These are phyloP conservation scores for Pseudogymnoascus pannorum DNA, from an alignment of 2,329 filamentous ascomycete species.

Conservation along the genomic window DNA sequence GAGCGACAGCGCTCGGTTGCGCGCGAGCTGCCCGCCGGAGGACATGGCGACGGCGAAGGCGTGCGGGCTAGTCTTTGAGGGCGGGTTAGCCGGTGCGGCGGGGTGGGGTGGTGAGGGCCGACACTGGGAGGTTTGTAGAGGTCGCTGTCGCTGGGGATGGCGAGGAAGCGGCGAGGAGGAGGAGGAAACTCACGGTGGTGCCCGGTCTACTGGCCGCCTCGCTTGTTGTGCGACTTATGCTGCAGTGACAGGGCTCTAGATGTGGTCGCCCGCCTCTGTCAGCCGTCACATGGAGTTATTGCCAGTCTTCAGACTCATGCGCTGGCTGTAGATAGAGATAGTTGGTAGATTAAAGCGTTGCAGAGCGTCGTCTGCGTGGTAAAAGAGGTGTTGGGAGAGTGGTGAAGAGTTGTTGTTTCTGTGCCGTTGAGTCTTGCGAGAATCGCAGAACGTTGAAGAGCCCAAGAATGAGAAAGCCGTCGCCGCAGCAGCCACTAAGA, in stretches of 20 bases:
- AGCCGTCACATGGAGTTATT: conserved; percentile 20
- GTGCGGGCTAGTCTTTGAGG: conserved; percentile 14
- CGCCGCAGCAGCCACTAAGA: conserved; percentile 1
- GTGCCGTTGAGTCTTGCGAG: neutral
- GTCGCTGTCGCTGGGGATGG: conserved; percentile 11
- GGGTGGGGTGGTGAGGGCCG: conserved; percentile 16
- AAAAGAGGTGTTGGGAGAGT: neutral
- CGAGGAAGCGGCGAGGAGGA: neutral
- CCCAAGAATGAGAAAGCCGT: conserved; percentile 1
- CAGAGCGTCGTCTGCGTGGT: neutral
- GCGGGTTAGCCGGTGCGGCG: conserved; percentile 25
- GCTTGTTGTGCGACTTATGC: conserved; percentile 22
- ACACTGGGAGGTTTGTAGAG: neutral
- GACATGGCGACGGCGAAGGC: conserved; percentile 46
- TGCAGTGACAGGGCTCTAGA: conserved; percentile 29
- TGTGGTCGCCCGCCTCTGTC: conserved; percentile 26
- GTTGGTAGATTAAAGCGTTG: neutral
- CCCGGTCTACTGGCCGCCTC: conserved; percentile 22
- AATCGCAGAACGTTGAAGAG: neutral
- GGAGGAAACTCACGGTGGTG: neutral
- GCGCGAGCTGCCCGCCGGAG: conserved; percentile 44
- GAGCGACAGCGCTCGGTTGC: conserved; percentile 52
- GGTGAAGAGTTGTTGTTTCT: conserved; percentile 17
- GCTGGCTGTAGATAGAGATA: neutral
- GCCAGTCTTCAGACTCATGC: neutral